Conservation (phyloP, 2,329 filamentous ascomycete genomes). For the Cytospora paraplurivora region DNA sequence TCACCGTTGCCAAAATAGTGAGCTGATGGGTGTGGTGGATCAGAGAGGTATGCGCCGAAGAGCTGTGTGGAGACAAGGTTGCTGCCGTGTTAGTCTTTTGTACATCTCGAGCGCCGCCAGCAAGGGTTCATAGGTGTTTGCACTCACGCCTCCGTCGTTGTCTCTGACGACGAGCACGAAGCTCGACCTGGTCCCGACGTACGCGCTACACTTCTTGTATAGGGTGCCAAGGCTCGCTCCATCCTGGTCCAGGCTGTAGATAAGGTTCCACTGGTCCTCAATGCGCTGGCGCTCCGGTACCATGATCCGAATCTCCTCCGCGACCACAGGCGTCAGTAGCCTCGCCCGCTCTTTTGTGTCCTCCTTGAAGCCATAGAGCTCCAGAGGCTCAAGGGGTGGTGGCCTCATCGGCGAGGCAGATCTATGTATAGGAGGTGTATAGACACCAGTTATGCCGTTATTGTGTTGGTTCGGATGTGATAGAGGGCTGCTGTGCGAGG, state of each 20-base stretch:
- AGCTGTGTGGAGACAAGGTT: slow-evolving; percentile 47
- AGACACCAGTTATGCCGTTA: slow-evolving; percentile 60
- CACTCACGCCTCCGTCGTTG: slow-evolving; percentile 68
- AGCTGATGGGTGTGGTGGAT: slow-evolving; percentile 76
- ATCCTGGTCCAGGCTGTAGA: slow-evolving; percentile 90
- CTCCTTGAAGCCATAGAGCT: slow-evolving; percentile 65
- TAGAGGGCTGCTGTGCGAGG: slow-evolving; percentile 23
- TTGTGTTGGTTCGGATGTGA: slow-evolving; percentile 34
- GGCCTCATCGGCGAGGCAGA: slow-evolving; percentile 80
- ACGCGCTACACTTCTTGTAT: slow-evolving; percentile 75
- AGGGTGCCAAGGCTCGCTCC: slow-evolving; percentile 85
- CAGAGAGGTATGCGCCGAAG: slow-evolving; percentile 93
- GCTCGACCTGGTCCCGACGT: slow-evolving; percentile 71
- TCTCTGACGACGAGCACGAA: slow-evolving; percentile 90
- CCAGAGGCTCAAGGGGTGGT: slow-evolving; percentile 81
- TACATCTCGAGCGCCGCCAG: slow-evolving; percentile 1
- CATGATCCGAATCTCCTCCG: slow-evolving; percentile 90
- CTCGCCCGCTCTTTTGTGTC: slow-evolving; percentile 62
- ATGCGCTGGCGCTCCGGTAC: slow-evolving; percentile 86
- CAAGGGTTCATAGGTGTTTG: slow-evolving; percentile 2
- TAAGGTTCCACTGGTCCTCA: slow-evolving; percentile 80
- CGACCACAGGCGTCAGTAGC: slow-evolving; percentile 72
- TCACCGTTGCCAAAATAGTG: slow-evolving; percentile 97
- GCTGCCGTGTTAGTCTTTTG: background rate
- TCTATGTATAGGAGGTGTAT: slow-evolving; percentile 59